Conservation (phyloP, 2,329 filamentous ascomycete species). For the Albophoma yamanashiensis region DNA sequence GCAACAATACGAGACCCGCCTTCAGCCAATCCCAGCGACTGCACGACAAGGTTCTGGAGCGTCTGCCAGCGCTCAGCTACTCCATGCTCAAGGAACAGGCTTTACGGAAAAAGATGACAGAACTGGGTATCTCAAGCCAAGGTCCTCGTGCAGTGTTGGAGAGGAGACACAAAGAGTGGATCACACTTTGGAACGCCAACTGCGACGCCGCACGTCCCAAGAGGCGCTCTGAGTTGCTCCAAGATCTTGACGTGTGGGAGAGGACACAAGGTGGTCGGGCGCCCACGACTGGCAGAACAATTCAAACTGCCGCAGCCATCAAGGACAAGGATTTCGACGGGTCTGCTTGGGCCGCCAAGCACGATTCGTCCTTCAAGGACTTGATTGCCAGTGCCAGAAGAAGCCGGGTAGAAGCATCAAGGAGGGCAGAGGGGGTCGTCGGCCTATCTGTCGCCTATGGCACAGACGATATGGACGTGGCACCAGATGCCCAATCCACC, state of each 20-base stretch:
- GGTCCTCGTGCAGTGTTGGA: conserved; percentile 64
- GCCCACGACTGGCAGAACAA: conserved; percentile 20
- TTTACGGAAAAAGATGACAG: conserved; percentile 69
- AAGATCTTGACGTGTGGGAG: conserved; percentile 81
- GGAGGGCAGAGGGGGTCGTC: not conserved
- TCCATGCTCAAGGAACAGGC: conserved; percentile 70
- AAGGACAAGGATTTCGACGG: conserved; percentile 87
- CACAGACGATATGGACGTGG: not conserved
- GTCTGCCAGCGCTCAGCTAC: conserved; percentile 75
- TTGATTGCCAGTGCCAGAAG: conserved; percentile 66
- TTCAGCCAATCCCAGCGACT: conserved; percentile 13
- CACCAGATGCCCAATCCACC: not conserved
- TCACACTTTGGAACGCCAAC: conserved; percentile 94
- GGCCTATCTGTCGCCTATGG: not conserved
- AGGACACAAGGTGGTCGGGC: conserved; percentile 61
- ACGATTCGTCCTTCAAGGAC: conserved; percentile 66
- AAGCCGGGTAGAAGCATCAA: not conserved
- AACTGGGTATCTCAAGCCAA: conserved; percentile 64
- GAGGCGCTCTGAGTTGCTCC: conserved; percentile 58
- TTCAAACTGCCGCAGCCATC: conserved; percentile 36
- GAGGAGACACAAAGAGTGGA: conserved; percentile 80
- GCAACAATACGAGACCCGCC: not conserved
- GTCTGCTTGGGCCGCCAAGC: conserved; percentile 59
- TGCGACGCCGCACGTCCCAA: conserved; percentile 73
- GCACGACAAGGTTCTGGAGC: conserved; percentile 37